Evolutionary conservation across 1,139 yeast genomes (phyloP).

Genomic region (Yamadazyma mexicana): DNA sequence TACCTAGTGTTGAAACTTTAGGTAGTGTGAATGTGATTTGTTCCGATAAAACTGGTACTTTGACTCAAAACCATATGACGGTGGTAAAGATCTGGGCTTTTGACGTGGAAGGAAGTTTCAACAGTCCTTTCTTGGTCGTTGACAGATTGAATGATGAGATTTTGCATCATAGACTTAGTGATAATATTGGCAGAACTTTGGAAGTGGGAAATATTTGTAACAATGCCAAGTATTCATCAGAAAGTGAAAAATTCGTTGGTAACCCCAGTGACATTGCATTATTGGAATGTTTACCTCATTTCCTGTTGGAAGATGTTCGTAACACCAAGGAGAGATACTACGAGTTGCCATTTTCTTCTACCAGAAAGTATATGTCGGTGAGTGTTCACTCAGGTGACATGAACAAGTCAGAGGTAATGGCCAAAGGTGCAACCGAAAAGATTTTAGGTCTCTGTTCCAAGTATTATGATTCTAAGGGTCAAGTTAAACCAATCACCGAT

Average conservation of each 20-base stretch:
- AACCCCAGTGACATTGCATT: constrained; percentile 94
- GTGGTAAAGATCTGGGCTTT: constrained; percentile 83
- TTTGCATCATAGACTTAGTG: constrained; percentile 46
- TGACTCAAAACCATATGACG: constrained; percentile 93
- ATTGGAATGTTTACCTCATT: constrained; percentile 68
- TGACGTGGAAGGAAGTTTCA: constrained; percentile 60
- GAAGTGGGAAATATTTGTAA: constrained; percentile 80
- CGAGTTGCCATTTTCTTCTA: constrained; percentile 85
- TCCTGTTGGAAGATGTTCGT: constrained; percentile 72
- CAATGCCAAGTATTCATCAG: constrained; percentile 70
- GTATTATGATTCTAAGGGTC: constrained; percentile 61
- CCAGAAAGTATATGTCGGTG: constrained; percentile 88
- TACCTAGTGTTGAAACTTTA: constrained; percentile 93
- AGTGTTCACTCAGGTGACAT: constrained; percentile 59
- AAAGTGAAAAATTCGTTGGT: constrained; percentile 74
- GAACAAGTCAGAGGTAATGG: constrained; percentile 57
- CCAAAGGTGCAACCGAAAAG: constrained; percentile 88
- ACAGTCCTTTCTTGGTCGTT: constrained; percentile 47
- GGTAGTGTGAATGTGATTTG: constrained; percentile 96
- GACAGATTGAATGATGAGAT: constrained; percentile 43
- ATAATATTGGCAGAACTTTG: constrained; percentile 54
- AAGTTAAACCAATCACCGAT: constrained; percentile 51
- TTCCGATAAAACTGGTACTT: constrained; percentile 92
- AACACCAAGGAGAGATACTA: constrained; percentile 54
- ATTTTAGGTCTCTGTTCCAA: constrained; percentile 62